Percentiles rank a stretch among this genome's conserved stretches.
phyloP scores from a whole-genome alignment of 495 filamentous ascomycete genomes.

The Durotheca rogersii region DNA sequence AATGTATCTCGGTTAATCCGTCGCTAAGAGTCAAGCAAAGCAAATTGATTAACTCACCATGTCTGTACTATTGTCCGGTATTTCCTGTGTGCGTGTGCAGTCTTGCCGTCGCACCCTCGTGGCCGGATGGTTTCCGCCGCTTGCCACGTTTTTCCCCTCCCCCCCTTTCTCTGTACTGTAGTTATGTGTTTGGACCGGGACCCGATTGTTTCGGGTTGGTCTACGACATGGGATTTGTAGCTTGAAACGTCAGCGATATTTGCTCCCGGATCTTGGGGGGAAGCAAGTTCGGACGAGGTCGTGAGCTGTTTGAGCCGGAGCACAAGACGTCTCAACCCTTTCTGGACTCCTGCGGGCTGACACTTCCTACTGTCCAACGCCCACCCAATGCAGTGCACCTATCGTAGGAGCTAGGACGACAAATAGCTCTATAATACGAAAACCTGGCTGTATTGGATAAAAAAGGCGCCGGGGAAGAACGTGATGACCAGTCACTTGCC shows the following conservation, averaged over 20 bases:
- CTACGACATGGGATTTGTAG: slow-evolving; percentile 3
- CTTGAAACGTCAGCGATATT: slow-evolving; percentile 19
- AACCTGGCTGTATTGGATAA: too few relatives aligned
- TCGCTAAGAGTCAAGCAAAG: neutral
- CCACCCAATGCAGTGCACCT: neutral
- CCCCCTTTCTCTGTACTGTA: too few relatives aligned
- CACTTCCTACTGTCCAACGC: neutral
- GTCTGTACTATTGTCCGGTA: too few relatives aligned
- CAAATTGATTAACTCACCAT: too few relatives aligned
- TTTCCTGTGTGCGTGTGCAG: too few relatives aligned
- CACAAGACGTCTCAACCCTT: slow-evolving; percentile 20
- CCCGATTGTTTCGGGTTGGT: slow-evolving; percentile 15
- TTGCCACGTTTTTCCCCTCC: slow-evolving; percentile 19
- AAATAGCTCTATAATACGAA: too few relatives aligned
- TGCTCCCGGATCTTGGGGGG: slow-evolving; percentile 14
- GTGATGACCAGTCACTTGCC: too few relatives aligned
- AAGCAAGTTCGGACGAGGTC: slow-evolving; percentile 20
- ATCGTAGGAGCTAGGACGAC: too few relatives aligned
- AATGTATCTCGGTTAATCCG: neutral
- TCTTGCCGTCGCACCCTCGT: neutral
- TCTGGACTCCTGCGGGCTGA: slow-evolving; percentile 8
- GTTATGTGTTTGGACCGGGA: slow-evolving; percentile 17
- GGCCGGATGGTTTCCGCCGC: neutral
- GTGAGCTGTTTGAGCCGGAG: slow-evolving; percentile 12
- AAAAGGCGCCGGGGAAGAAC: too few relatives aligned